Base-by-base conservation (phyloP, 2,329 filamentous ascomycete species). In the Penicillium janthinellum region DNA sequence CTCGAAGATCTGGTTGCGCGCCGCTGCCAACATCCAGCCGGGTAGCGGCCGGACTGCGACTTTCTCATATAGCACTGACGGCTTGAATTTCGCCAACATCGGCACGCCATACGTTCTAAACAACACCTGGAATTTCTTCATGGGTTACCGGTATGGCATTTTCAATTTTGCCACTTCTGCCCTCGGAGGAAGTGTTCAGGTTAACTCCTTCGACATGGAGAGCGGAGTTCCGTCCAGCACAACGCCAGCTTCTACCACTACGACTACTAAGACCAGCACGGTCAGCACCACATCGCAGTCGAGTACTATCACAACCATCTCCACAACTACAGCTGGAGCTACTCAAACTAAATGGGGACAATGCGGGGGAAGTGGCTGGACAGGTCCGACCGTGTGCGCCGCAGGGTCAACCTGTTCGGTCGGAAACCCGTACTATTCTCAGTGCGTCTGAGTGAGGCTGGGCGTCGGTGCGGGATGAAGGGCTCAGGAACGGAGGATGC, bases 101-200 rank as follows among this genome's bases (percentile, higher is more conserved):
- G 82, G 69, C 7, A 63, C 62, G 0, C 64, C 71, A 0, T 78
- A 75, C 10, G 66, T 70, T 5, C 62, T 84, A 62, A 75, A 73
- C 59, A 78, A 66, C 14, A 72, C 75, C 8, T 84, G 81, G 80
- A 63, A 72, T 4, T 82, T 78, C 66, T 84, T 83, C 53, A 77
- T 81, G 59, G 82, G 79, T 0, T 83, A 83, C 59, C 72, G 81
- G 0, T 83, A 73, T 62, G 81, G 77, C 0, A 78, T 83, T 15
- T 83, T 84, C 62, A 83, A 83, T 64, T 81, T 75, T 69, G 81
- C 80, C 0, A 82, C 81, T 3, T 73, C 71, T 41, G 68, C 65
- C 0, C 63, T 81, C 5, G 81, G 81, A 0, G 81, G 81, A 4
- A 70, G 67, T 6, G 67, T 76, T 14, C 52, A 49, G 37, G 63